Conservation (phyloP, 2,329 filamentous ascomycete species). For the Pezicula carpinea region DNA sequence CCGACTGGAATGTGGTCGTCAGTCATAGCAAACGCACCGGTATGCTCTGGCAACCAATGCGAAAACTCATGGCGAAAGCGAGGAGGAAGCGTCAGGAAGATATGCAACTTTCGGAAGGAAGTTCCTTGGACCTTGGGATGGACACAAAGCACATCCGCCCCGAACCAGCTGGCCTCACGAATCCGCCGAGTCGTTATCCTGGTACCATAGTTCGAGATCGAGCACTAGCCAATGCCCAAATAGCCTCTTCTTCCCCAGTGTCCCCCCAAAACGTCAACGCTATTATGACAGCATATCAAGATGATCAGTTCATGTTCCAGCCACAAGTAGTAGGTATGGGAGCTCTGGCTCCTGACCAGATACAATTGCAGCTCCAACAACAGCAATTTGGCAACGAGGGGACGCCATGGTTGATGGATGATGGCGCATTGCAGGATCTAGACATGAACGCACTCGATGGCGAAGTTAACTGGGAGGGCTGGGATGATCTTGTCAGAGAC, state of each 20-base stretch:
- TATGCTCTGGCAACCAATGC: constrained; percentile 59
- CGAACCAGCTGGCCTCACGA: not conserved
- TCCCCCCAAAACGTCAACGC: not conserved
- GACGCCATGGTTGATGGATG: constrained; percentile 22
- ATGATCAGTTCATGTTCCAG: constrained; percentile 7
- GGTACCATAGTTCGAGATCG: constrained; percentile 7
- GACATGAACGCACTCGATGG: constrained; percentile 24
- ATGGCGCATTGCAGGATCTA: constrained; percentile 19
- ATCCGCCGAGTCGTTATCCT: constrained; percentile 18
- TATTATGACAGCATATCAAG: constrained; percentile 7
- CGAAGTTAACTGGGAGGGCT: constrained; percentile 28
- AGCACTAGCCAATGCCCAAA: not conserved
- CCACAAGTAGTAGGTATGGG: constrained; percentile 21
- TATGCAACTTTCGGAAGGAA: constrained; percentile 23
- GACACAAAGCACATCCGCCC: not conserved
- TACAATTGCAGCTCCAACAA: constrained; percentile 17
- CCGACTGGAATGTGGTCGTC: constrained; percentile 18
- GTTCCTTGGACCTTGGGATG: constrained; percentile 7
- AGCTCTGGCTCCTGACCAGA: constrained; percentile 16
- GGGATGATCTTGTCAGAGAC: constrained; percentile 32
- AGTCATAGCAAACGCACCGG: constrained; percentile 38
- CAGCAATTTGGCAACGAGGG: constrained; percentile 8
- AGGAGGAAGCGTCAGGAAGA: constrained; percentile 47
- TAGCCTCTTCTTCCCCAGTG: not conserved
- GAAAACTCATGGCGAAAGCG: constrained; percentile 56